Evolutionary conservation across 1,284 basidiomycete species (phyloP), one percentile per base, ranked within the genome.

Genomic region (Ceratobasidium sp.): DNA sequence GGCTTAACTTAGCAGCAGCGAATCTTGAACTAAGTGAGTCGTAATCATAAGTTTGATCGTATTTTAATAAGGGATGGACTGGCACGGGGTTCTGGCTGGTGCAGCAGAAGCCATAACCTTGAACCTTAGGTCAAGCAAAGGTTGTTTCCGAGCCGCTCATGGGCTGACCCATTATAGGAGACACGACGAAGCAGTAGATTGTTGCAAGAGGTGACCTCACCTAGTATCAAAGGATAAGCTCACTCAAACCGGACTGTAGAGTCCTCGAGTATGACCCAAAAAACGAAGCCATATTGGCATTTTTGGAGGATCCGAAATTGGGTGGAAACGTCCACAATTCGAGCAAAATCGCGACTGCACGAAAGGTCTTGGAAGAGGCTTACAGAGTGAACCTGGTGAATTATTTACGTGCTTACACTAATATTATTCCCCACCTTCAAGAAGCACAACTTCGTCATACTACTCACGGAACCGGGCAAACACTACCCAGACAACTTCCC

Each of bases 1-100:
- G 79, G 69, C 80, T 82, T 64, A 86, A 86, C 74, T 75, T 84
- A 15, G 82, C 84, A 0, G 84, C 83, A 8, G 81, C 79, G 54
- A 81, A 85, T 71, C 74, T 86, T 2, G 81, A 82, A 57, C 76
- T 83, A 25, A 73, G 80, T 77, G 53, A 72, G 77, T 69, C 5
- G 17, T 0, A 43, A 25, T 22, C 38, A 70, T 69, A 71, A 52
- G n/a, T n/a, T n/a, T n/a, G n/a, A n/a, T n/a, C n/a, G n/a, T n/a
- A n/a, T n/a, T n/a, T n/a, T n/a, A n/a, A n/a, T n/a, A n/a, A n/a
- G n/a, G n/a, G n/a, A n/a, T n/a, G n/a, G n/a, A 85, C 75, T 81
- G 80, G 71, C 77, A 81, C 1, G 75, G 77, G 8, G 80, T 79
- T 4, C 74, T 85, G 32, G 75, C 77, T 54, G 83, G 84, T 74